phyloP scores from a whole-genome alignment of 2,329 filamentous ascomycete genomes.

The Lomentospora prolificans region DNA sequence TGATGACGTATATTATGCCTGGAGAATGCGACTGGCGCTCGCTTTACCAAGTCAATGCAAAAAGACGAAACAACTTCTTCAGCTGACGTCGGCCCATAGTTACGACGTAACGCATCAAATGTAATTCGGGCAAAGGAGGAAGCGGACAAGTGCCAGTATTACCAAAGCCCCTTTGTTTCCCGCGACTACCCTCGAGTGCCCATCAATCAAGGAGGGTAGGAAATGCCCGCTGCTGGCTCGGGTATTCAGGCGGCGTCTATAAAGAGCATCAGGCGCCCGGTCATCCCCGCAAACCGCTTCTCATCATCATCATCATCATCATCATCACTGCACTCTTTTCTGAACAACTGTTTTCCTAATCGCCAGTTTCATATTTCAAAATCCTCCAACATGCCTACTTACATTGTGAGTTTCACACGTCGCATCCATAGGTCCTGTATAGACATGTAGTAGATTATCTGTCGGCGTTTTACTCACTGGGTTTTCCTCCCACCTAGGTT shows the following conservation, averaged over 20 bases:
- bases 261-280: conserved; percentile 3
- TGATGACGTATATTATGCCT: neutral
- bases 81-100: neutral
- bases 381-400: conserved; percentile 39
- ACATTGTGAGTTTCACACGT: conserved; percentile 35
- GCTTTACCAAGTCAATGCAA: neutral
- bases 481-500: conserved; percentile 49
- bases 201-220: neutral
- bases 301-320: conserved; percentile 4
- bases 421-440: conserved; percentile 12
- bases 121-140: neutral
- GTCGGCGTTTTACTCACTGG: neutral
- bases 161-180: neutral
- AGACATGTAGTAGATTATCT: neutral
- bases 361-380: conserved; percentile 1
- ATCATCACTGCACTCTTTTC: neutral
- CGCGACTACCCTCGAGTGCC: neutral
- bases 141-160: neutral
- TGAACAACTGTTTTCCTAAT: neutral
- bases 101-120: neutral
- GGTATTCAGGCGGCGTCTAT: neutral
- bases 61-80: neutral
- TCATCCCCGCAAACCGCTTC: conserved; percentile 2
- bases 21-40: neutral
- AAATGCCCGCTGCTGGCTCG: neutral